Evolutionary conservation across 2,329 filamentous ascomycete genomes (phyloP).

Genomic region (Paraphaeosphaeria sporulosa): DNA sequence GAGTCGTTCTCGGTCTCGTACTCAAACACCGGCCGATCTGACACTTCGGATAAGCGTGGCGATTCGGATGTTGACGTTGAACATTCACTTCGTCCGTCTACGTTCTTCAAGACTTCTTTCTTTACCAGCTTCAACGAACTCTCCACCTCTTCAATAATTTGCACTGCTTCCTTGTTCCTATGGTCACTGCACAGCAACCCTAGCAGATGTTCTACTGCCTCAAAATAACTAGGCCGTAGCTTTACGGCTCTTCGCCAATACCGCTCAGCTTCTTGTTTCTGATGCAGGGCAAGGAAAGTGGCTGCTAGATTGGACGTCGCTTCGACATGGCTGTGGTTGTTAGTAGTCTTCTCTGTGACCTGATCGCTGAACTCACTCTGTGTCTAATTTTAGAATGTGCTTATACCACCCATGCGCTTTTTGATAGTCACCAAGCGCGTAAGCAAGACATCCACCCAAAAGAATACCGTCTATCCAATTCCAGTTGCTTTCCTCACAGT

Average conservation of each 20-base stretch:
- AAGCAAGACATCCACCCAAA: slow-evolving; percentile 88
- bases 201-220: slow-evolving; percentile 93
- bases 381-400: slow-evolving; percentile 67
- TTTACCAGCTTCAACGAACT: slow-evolving; percentile 65
- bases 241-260: slow-evolving; percentile 88
- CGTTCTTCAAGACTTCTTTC: slow-evolving; percentile 56
- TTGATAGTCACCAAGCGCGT: slow-evolving; percentile 84
- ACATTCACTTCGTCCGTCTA: slow-evolving; percentile 66
- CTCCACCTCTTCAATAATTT: slow-evolving; percentile 87
- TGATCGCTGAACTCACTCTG: slow-evolving; percentile 52
- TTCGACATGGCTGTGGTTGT: slow-evolving; percentile 76
- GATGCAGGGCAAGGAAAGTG: slow-evolving; percentile 82
- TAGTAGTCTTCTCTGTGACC: slow-evolving; percentile 21
- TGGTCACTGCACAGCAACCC: slow-evolving; percentile 84
- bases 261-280: slow-evolving; percentile 82
- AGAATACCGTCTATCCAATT: slow-evolving; percentile 91
- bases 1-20: slow-evolving; percentile 54
- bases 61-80: slow-evolving; percentile 65
- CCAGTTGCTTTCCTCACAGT: slow-evolving; percentile 52
- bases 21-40: slow-evolving; percentile 66
- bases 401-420: slow-evolving; percentile 79
- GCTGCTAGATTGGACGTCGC: slow-evolving; percentile 93
- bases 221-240: slow-evolving; percentile 85
- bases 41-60: slow-evolving; percentile 61
- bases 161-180: slow-evolving; percentile 82